Evolutionary conservation across 2,329 filamentous ascomycete species (phyloP), one percentile per base, ranked within the genome.

Genomic region (Claviceps sp.): DNA sequence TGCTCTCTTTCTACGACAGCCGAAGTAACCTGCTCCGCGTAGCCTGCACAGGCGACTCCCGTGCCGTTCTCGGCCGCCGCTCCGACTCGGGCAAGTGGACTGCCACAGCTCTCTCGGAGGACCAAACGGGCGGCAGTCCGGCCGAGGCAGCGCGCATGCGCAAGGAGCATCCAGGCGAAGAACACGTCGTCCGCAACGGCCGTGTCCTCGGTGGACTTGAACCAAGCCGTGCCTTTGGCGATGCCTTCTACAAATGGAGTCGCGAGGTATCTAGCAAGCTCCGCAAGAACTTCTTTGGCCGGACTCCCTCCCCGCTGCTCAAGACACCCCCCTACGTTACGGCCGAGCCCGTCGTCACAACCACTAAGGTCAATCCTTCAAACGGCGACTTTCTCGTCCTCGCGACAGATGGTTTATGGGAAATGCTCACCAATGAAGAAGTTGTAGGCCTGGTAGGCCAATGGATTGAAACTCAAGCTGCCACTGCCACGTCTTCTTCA

Each of bases 341-440:
- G 3, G 93, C 93, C 1, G 94, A 98, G 68, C 93, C 93, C 2
- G 78, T 97, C 22, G 80, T 98, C 50, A 97, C 91, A 0, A 95
- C 89, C 1, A 97, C 91, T 45, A 85, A 93, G 66, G 84, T 98
- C 50, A 77, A 91, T 59, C 93, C 93, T 1, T 80, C 88, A 50
- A 87, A 87, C 56, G 90, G 91, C 45, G 93, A 98, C 64, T 98
- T 98, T 61, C 76, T 98, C 13, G 91, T 98, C 55, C 83, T 98
- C 75, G 93, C 93, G 22, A 96, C 93, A 0, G 93, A 98, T 64
- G 93, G 93, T 4, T 76, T 98, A 1, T 98, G 93, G 93, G 93
- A 98, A 70, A 97, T 97, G 93, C 76, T 98, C 55, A 96, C 88
- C 47, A 98, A 97, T 61, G 93, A 98, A 64, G 93, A 98, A 71